These are phyloP conservation scores for Agaricus subrufescens DNA, from an alignment of 768 basidiomycete genomes.

Conservation along the genomic window DNA sequence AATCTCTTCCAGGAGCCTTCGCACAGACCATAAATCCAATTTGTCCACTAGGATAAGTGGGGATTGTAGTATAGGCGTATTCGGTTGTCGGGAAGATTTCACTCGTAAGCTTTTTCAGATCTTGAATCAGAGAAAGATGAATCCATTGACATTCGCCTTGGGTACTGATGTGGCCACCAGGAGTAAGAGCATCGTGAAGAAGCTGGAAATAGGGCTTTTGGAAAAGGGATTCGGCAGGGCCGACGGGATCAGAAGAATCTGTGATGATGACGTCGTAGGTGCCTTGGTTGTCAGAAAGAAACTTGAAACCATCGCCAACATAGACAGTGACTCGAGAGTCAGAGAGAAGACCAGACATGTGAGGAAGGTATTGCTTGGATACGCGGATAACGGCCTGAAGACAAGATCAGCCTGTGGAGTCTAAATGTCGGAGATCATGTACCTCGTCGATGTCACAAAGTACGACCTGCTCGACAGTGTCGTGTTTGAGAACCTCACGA, in stretches of 20 bases:
- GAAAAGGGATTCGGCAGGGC: conserved; percentile 92
- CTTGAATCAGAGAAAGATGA: conserved; percentile 81
- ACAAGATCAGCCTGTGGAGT: no score
- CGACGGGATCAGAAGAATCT: conserved; percentile 97
- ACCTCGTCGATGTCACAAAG: conserved; percentile 98
- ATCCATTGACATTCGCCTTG: conserved; percentile 97
- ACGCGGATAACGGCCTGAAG: conserved; percentile 87
- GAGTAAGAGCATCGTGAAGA: conserved; percentile 82
- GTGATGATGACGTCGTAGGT: conserved; percentile 98
- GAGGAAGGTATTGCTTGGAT: conserved; percentile 88
- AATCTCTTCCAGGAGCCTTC: conserved; percentile 64
- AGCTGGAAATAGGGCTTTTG: conserved; percentile 97
- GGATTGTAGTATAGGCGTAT: conserved; percentile 95
- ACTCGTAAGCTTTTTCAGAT: conserved; percentile 64
- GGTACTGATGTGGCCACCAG: conserved; percentile 90
- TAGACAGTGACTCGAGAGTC: conserved; percentile 79
- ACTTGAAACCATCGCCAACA: conserved; percentile 97
- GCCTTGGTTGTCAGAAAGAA: conserved; percentile 80
- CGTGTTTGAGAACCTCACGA: conserved; percentile 94
- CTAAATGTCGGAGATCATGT: not conserved
- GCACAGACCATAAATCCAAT: conserved; percentile 93
- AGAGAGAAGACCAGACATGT: conserved; percentile 83
- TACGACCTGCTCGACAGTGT: conserved; percentile 84
- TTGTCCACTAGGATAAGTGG: conserved; percentile 97
- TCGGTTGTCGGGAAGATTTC: conserved; percentile 76